phyloP scores from a whole-genome alignment of 148 eudicot genomes.

The Rhododendron griersonianum region DNA sequence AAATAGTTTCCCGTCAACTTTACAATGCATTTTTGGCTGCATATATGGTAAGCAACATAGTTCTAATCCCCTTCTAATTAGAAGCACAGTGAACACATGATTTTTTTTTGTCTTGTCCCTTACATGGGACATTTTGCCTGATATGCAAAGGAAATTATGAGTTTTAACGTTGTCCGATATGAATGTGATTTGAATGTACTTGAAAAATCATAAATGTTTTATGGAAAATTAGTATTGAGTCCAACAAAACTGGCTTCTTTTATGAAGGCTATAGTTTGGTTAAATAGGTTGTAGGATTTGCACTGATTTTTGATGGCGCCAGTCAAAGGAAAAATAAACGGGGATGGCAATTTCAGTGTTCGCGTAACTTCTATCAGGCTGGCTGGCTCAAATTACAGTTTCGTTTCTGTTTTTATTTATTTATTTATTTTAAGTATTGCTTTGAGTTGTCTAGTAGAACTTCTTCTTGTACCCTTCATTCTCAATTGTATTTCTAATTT shows the following conservation, averaged over 20 bases:
- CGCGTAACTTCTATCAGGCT: not conserved
- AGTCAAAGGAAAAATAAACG: not conserved
- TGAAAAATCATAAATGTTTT: not conserved
- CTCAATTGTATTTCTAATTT: slow-evolving; percentile 11
- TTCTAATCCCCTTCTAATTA: not conserved
- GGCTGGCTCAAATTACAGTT: not conserved
- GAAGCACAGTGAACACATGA: not conserved
- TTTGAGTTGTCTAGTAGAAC: not conserved
- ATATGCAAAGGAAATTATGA: not conserved
- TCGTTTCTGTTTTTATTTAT: not conserved
- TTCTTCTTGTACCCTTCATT: not conserved
- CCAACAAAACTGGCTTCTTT: not conserved
- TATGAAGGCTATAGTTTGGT: not conserved
- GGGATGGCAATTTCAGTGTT: not conserved
- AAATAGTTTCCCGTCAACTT: slow-evolving; percentile 88
- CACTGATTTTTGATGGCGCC: not conserved
- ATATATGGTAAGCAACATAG: slow-evolving; percentile 56
- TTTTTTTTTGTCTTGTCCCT: not conserved
- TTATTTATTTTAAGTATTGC: not conserved
- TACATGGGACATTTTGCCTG: not conserved
- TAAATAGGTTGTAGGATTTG: not conserved
- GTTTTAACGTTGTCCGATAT: not conserved
- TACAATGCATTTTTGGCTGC: slow-evolving; percentile 95
- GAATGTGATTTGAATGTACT: not conserved
- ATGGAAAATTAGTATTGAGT: not conserved